phyloP scores from a whole-genome alignment of 1,284 basidiomycete species.

The Cutaneotrichosporon curvatum region DNA sequence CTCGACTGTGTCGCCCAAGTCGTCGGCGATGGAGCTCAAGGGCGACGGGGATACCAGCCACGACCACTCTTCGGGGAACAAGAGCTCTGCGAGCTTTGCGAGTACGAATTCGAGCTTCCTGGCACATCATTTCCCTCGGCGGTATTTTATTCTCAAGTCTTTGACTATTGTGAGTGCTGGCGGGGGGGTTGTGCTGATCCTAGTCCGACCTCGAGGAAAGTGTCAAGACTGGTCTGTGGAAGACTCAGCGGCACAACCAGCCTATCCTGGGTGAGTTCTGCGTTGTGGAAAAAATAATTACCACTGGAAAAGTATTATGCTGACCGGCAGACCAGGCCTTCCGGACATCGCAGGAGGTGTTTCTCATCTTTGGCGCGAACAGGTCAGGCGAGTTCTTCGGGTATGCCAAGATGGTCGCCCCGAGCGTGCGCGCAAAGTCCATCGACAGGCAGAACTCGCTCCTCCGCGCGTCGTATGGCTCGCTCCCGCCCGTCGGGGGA shows the following conservation, averaged over 20 bases:
- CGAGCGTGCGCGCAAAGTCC: slow-evolving; percentile 19
- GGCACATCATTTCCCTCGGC: slow-evolving; percentile 65
- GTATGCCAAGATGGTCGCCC: slow-evolving; percentile 58
- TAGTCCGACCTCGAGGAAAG: slow-evolving; percentile 78
- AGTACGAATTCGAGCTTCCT: slow-evolving; percentile 53
- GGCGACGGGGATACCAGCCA: slow-evolving; percentile 6
- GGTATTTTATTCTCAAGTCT: slow-evolving; percentile 90
- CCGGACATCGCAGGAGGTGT: slow-evolving; percentile 76
- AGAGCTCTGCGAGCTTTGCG: slow-evolving; percentile 55
- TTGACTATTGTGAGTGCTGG: slow-evolving; percentile 58
- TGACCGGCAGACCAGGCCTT: slow-evolving; percentile 67
- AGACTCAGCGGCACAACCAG: slow-evolving; percentile 91
- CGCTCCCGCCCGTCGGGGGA: background rate
- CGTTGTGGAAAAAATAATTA: too few species aligned
- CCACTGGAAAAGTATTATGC: too few species aligned
- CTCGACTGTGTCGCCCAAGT: slow-evolving; percentile 20
- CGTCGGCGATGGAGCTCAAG: slow-evolving; percentile 28
- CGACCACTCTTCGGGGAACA: slow-evolving; percentile 21
- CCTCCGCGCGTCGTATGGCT: slow-evolving; percentile 27
- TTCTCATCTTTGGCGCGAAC: slow-evolving; percentile 85
- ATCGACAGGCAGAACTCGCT: slow-evolving; percentile 10
- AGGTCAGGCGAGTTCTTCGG: slow-evolving; percentile 74
- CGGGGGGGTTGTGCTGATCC: slow-evolving; percentile 6
- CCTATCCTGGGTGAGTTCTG: slow-evolving; percentile 52
- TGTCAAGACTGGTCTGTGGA: slow-evolving; percentile 76